These are phyloP conservation scores for Ogataea haglerorum DNA, from an alignment of 805 yeast genomes.

Conservation along the genomic window DNA sequence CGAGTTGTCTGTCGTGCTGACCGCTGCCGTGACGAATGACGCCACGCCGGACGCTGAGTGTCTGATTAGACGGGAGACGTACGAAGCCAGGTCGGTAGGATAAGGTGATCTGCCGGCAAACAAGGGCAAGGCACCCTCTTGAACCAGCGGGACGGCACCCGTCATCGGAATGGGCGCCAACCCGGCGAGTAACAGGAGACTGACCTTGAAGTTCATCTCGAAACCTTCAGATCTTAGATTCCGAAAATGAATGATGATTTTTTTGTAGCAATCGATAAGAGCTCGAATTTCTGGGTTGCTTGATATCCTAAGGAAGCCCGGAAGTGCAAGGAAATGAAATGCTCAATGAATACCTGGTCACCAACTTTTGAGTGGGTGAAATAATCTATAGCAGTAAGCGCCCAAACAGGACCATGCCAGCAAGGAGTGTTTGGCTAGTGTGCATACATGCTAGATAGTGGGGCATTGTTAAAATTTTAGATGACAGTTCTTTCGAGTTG, in stretches of 20 bases:
- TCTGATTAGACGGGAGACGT: constrained; percentile 10
- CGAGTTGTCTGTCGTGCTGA: background rate
- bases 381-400: background rate
- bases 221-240: background rate
- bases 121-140: constrained; percentile 1
- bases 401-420: background rate
- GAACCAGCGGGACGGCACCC: constrained; percentile 12
- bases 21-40: background rate
- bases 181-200: constrained; percentile 1
- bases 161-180: constrained; percentile 2
- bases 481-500: too few relatives aligned
- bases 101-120: background rate
- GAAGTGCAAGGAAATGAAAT: background rate
- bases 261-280: constrained; percentile 1
- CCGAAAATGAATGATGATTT: background rate
- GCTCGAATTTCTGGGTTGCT: background rate
- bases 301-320: background rate
- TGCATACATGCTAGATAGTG: background rate
- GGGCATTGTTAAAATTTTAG: too few relatives aligned
- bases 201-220: background rate
- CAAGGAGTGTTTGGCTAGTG: background rate
- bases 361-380: background rate
- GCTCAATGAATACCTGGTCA: background rate
- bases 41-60: constrained; percentile 14
- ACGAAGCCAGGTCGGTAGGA: constrained; percentile 1